Percentiles rank a stretch among this genome's conserved stretches.
phyloP scores from a whole-genome alignment of 768 basidiomycete genomes.

The Trametes maxima region DNA sequence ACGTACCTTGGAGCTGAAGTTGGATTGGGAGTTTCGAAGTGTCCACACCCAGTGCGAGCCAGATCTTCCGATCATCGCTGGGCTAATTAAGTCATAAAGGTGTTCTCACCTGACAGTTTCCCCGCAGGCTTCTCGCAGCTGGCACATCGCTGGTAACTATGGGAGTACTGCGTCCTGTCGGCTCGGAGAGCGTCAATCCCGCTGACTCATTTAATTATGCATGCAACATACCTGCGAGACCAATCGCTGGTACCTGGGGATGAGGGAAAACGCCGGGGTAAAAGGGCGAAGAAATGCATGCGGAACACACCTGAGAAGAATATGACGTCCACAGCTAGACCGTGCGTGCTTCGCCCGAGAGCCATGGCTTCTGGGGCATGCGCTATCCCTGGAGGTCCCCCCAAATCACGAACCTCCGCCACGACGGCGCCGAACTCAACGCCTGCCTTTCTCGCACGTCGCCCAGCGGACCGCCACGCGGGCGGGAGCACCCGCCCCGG shows the following conservation, averaged over 20 bases:
- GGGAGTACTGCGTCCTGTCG: not conserved
- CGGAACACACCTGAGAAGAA: too few species aligned
- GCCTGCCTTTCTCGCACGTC: not conserved
- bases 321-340: too few species aligned
- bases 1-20: not conserved
- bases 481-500: not conserved
- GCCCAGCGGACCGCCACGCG: not conserved
- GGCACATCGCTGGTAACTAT: not conserved
- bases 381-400: not conserved
- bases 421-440: not conserved
- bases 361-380: not conserved
- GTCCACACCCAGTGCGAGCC: not conserved
- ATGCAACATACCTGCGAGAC: too few species aligned
- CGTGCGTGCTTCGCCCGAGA: too few species aligned
- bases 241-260: too few species aligned
- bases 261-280: too few species aligned
- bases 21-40: not conserved
- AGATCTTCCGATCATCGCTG: slow-evolving; percentile 8
- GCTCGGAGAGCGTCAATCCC: not conserved
- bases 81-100: not conserved
- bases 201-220: not conserved
- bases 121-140: not conserved
- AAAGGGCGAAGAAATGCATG: too few species aligned
- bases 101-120: slow-evolving; percentile 14
- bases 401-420: not conserved